A percentile compares a stretch with the other conserved stretches of the same genome.
These are phyloP conservation scores for Xylaria sp. DNA, from an alignment of 2,329 filamentous ascomycete species.

Conservation along the genomic window DNA sequence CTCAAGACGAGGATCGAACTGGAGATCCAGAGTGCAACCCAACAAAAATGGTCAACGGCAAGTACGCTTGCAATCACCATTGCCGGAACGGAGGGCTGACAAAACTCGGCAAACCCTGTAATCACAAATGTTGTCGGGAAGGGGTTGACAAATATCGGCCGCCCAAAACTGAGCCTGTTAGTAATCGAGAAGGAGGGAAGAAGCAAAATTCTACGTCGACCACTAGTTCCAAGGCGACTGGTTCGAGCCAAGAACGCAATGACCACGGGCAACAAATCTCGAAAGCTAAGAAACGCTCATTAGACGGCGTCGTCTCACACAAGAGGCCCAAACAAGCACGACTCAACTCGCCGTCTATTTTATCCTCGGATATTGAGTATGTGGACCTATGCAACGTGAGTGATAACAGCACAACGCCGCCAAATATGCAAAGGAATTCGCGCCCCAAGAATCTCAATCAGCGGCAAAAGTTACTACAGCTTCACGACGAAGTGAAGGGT, in stretches of 20 bases:
- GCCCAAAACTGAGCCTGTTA: constrained; percentile 46
- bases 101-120: constrained; percentile 63
- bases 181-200: neutral
- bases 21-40: constrained; percentile 50
- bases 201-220: neutral
- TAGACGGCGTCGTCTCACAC: neutral
- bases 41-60: constrained; percentile 72
- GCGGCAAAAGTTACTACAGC: constrained; percentile 24
- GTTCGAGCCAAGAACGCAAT: neutral
- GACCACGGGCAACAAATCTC: neutral
- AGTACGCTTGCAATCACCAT: constrained; percentile 77
- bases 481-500: constrained; percentile 33
- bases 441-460: constrained; percentile 8
- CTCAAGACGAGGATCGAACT: constrained; percentile 42
- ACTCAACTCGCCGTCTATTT: constrained; percentile 8
- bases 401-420: constrained; percentile 29
- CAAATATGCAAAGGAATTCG: neutral
- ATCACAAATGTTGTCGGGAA: constrained; percentile 77
- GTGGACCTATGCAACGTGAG: constrained; percentile 43
- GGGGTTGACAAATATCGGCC: constrained; percentile 72
- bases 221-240: neutral
- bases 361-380: constrained; percentile 42
- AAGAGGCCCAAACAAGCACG: constrained; percentile 25
- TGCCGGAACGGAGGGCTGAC: constrained; percentile 61
- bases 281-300: constrained; percentile 9